These are phyloP conservation scores for Coniochaeta sp. DNA, from an alignment of 2,329 filamentous ascomycete species.

Conservation along the genomic window DNA sequence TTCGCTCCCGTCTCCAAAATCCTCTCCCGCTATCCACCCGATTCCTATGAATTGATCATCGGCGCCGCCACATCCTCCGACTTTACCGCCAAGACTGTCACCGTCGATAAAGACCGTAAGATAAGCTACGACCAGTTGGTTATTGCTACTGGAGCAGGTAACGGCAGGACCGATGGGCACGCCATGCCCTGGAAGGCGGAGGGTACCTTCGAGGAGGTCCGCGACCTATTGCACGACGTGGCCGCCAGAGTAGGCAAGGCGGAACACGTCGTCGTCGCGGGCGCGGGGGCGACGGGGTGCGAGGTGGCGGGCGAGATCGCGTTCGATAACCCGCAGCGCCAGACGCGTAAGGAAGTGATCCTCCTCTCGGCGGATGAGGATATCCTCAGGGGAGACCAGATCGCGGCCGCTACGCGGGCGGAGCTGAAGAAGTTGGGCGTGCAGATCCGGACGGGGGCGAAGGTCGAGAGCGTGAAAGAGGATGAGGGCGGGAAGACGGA, in stretches of 20 bases:
- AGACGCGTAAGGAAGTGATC: constrained; percentile 38
- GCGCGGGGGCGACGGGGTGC: constrained; percentile 48
- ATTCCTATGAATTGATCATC: constrained; percentile 44
- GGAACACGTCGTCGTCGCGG: constrained; percentile 47
- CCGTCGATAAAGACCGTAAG: constrained; percentile 25
- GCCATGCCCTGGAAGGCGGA: constrained; percentile 45
- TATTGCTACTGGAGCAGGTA: constrained; percentile 46
- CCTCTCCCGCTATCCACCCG: constrained; percentile 41
- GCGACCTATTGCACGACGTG: constrained; percentile 31
- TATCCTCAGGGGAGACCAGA: constrained; percentile 36
- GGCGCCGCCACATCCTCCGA: constrained; percentile 39
- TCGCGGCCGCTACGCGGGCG: constrained; percentile 31
- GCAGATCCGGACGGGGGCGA: constrained; percentile 33
- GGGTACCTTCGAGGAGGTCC: constrained; percentile 37
- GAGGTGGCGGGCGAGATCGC: constrained; percentile 49
- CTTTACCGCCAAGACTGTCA: constrained; percentile 34
- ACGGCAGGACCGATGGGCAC: constrained; percentile 13
- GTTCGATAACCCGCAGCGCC: constrained; percentile 24
- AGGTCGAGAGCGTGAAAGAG: constrained; percentile 27
- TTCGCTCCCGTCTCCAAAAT: constrained; percentile 41
- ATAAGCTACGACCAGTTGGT: constrained; percentile 50
- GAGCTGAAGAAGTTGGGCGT: constrained; percentile 50
- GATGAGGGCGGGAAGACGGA: constrained; percentile 37
- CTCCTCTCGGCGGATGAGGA: constrained; percentile 34
- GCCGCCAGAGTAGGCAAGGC: constrained; percentile 35